phyloP scores from a whole-genome alignment of 148 eudicot genomes.

The Rhododendron ovatum region DNA sequence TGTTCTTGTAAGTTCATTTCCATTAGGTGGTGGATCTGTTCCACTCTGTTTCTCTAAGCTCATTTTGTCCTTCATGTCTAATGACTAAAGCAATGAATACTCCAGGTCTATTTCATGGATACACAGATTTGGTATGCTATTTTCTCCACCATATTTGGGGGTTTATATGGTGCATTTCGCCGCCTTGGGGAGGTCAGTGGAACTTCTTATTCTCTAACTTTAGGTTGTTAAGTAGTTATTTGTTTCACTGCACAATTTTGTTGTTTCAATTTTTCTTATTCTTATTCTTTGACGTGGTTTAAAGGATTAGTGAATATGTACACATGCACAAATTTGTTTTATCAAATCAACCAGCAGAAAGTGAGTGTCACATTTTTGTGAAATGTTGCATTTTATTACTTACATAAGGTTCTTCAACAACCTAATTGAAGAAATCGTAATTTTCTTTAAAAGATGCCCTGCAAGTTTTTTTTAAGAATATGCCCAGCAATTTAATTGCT shows the following conservation, averaged over 20 bases:
- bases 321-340: neutral
- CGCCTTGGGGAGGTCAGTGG: conserved; percentile 70
- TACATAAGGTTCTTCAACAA: neutral
- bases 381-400: neutral
- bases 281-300: neutral
- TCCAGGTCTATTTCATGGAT: conserved; percentile 74
- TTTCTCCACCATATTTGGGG: conserved; percentile 65
- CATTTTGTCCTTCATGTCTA: conserved; percentile 13
- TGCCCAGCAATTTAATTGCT: neutral
- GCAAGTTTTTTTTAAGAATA: neutral
- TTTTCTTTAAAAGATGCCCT: neutral
- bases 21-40: neutral
- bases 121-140: conserved; percentile 73
- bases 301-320: neutral
- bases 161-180: conserved; percentile 63
- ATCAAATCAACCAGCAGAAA: neutral
- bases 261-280: neutral
- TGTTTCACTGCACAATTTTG: neutral
- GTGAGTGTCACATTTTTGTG: neutral
- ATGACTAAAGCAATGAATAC: conserved; percentile 9
- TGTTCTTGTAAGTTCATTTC: conserved; percentile 40
- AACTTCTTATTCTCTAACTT: conserved; percentile 14
- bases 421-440: neutral
- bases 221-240: neutral
- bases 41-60: neutral